Conservation (phyloP, 2,329 filamentous ascomycete genomes). For the Chalara sp. region DNA sequence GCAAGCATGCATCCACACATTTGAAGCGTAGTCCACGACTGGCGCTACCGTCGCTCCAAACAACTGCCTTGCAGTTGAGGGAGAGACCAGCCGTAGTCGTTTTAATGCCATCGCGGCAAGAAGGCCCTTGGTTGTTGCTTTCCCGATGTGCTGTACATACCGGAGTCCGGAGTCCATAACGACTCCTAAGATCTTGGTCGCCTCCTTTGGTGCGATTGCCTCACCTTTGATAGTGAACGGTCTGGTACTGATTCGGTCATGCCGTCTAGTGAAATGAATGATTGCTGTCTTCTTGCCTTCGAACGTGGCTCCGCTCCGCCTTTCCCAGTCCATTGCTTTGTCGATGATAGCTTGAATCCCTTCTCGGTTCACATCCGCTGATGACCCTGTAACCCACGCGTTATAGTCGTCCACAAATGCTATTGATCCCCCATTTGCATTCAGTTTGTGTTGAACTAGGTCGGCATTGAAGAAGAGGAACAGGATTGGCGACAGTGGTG, state of each 20-base stretch:
- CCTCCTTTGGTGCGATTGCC: constrained; percentile 1
- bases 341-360: constrained; percentile 22
- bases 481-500: constrained; percentile 29
- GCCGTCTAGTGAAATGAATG: constrained; percentile 12
- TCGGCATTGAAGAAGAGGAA: constrained; percentile 28
- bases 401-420: constrained; percentile 25
- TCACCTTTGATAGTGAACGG: constrained; percentile 8
- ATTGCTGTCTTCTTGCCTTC: constrained; percentile 21
- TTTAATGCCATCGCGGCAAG: constrained; percentile 17
- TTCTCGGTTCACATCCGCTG: constrained; percentile 16
- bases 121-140: constrained; percentile 17
- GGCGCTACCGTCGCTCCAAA: constrained; percentile 15
- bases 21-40: constrained; percentile 12
- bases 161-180: constrained; percentile 19
- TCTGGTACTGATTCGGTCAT: not conserved
- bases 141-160: constrained; percentile 21
- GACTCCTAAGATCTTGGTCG: constrained; percentile 14
- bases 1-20: constrained; percentile 17
- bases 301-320: constrained; percentile 21
- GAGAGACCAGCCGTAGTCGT: constrained; percentile 8
- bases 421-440: constrained; percentile 22
- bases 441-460: constrained; percentile 18
- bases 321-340: constrained; percentile 18
- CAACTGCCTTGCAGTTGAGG: constrained; percentile 18
- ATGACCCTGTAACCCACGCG: constrained; percentile 9